Conservation (phyloP, 2,329 filamentous ascomycete species). For the Mollisiaceae sp. region DNA sequence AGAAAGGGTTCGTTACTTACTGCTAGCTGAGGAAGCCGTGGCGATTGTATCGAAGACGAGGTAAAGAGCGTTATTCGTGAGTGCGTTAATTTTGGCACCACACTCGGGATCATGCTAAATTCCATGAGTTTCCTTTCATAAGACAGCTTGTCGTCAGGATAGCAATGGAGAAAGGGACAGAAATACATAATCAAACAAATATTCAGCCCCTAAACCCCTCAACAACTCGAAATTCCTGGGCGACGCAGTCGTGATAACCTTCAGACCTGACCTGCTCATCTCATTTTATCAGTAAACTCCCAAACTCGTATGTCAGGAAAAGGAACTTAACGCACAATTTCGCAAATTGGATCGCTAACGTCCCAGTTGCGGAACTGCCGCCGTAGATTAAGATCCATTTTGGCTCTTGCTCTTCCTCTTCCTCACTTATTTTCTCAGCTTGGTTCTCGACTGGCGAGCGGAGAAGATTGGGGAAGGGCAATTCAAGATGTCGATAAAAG, state of each 20-base stretch:
- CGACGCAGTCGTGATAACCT: conserved; percentile 49
- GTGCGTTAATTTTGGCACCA: conserved; percentile 49
- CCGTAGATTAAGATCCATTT: conserved; percentile 42
- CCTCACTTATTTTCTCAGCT: too few species aligned
- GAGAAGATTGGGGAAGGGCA: conserved; percentile 31
- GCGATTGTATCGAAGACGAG: conserved; percentile 34
- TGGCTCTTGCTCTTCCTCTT: too few species aligned
- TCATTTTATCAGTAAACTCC: too few species aligned
- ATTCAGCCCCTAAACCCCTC: conserved; percentile 51
- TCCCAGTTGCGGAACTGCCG: conserved; percentile 37
- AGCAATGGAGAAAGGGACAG: neutral
- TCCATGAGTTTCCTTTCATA: neutral
- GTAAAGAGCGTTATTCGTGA: conserved; percentile 46
- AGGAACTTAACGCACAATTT: conserved; percentile 42
- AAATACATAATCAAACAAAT: conserved; percentile 53
- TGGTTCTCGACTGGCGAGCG: too few species aligned
- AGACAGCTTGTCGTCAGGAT: too few species aligned
- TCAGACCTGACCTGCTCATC: conserved; percentile 27
- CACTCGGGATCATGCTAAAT: conserved; percentile 44
- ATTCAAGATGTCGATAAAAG: conserved; percentile 34
- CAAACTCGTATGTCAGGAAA: too few species aligned
- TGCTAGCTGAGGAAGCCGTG: conserved; percentile 13
- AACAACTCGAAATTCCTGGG: conserved; percentile 53
- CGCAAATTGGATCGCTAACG: conserved; percentile 43
- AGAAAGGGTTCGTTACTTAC: too few species aligned